These are phyloP conservation scores for Cercospora canescens DNA, from an alignment of 2,329 filamentous ascomycete species.

Conservation along the genomic window DNA sequence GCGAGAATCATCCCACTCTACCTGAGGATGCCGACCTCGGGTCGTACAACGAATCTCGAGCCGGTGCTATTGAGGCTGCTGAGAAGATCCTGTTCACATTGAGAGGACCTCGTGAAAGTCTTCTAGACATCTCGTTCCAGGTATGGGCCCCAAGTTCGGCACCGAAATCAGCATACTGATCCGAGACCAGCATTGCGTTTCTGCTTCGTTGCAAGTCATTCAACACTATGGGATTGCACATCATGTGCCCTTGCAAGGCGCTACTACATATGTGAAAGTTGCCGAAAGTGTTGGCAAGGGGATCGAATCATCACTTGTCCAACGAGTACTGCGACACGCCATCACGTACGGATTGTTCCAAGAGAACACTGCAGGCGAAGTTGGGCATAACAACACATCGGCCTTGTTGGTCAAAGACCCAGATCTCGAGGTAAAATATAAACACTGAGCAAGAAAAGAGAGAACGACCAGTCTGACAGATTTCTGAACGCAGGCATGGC, in stretches of 20 bases:
- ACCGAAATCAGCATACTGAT: too few relatives aligned
- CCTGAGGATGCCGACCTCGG: neutral
- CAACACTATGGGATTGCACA: neutral
- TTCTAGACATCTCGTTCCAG: neutral
- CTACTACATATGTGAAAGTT: neutral
- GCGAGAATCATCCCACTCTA: neutral
- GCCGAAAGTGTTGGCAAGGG: neutral
- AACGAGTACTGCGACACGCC: neutral
- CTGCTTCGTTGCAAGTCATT: neutral
- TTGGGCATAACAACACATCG: neutral
- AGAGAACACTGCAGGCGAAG: neutral
- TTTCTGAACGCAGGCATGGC: neutral
- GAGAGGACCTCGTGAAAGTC: neutral
- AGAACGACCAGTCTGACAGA: too few relatives aligned
- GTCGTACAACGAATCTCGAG: neutral
- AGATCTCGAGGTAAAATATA: neutral
- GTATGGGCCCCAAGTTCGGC: neutral
- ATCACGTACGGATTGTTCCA: neutral
- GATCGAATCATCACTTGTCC: neutral
- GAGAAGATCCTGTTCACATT: neutral
- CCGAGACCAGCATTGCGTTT: neutral
- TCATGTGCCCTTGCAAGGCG: neutral
- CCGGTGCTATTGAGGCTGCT: neutral
- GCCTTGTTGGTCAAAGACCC: neutral
- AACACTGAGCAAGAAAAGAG: too few relatives aligned